Base-by-base conservation (phyloP, 306 rosid species). In the Sicyos baderoa region DNA sequence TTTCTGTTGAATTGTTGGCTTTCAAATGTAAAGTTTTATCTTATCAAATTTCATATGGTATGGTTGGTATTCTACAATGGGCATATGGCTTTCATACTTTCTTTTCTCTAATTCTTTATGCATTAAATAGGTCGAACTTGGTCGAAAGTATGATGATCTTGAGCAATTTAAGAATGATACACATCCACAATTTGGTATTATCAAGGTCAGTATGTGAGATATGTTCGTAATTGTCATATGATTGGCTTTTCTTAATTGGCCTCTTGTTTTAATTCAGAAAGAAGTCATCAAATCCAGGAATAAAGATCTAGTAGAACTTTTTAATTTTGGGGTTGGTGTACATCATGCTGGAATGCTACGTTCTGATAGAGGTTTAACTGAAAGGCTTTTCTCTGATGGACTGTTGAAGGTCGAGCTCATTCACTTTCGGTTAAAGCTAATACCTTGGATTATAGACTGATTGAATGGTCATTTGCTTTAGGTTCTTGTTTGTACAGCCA, bases 281-380 rank as follows among this genome's bases (percentile, higher is more conserved):
- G 98, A 92, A 50, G 95, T 92, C 50, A 21, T 84, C 49, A 92
- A 92, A 80, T 92, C 98, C 75, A 87, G 95, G 83, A 92, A 92
- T 80, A 92, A 84, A 82, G 95, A 89, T 86, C 91, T 92, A 40
- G 95, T 87, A 58, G 88, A 86, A 71, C 95, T 89, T 78, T 92
- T 89, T 86, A 86, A 86, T 74, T 78, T n/a, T 73, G 98, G 95
- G 49, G 64, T 86, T 75, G 98, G 98, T 54, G 75, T 92, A 66
- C 98, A 92, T 89, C 96, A 92, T 83, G 98, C 98, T 73, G 98
- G 98, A 81, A 92, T 92, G 98, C 76, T 92, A 76, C 96, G 98
- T 52, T 68, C 96, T 29, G 98, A 92, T 79, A 87, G 98, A 82
- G 93, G 91, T 73, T 80, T 92, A 72, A 92, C 98, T 70, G 98